Evolutionary conservation across 352 stramenopile genomes (phyloP).

Genomic region (Phytophthora uliginosa): DNA sequence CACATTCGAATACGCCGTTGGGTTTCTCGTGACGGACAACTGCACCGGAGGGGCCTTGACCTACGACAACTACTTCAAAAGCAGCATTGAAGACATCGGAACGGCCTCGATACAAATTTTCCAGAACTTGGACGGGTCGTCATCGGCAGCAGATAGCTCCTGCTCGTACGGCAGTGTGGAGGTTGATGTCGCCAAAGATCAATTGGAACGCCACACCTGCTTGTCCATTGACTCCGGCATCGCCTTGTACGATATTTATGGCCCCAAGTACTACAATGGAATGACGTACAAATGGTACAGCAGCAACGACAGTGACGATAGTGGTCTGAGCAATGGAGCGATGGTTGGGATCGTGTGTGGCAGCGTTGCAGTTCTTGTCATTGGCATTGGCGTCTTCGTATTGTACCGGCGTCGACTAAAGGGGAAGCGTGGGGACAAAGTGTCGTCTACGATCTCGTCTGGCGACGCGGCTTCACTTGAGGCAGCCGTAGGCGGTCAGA

Average conservation of each 20-base stretch:
- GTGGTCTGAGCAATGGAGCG: not conserved
- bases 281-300: not conserved
- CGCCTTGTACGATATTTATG: not conserved
- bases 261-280: not conserved
- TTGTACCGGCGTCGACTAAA: not conserved
- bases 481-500: not conserved
- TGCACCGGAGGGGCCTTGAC: constrained; percentile 22
- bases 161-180: not conserved
- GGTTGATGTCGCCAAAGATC: not conserved
- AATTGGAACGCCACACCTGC: not conserved
- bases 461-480: not conserved
- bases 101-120: not conserved
- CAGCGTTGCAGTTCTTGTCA: not conserved
- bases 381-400: not conserved
- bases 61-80: constrained; percentile 16
- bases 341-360: not conserved
- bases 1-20: constrained; percentile 12
- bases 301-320: not conserved
- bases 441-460: not conserved
- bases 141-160: not conserved
- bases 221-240: not conserved
- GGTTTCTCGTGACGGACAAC: constrained; percentile 14
- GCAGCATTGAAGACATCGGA: not conserved
- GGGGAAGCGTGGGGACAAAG: not conserved
- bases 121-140: not conserved